phyloP scores from a whole-genome alignment of 257 asterid genomes.

The Leonotis leonurus region DNA sequence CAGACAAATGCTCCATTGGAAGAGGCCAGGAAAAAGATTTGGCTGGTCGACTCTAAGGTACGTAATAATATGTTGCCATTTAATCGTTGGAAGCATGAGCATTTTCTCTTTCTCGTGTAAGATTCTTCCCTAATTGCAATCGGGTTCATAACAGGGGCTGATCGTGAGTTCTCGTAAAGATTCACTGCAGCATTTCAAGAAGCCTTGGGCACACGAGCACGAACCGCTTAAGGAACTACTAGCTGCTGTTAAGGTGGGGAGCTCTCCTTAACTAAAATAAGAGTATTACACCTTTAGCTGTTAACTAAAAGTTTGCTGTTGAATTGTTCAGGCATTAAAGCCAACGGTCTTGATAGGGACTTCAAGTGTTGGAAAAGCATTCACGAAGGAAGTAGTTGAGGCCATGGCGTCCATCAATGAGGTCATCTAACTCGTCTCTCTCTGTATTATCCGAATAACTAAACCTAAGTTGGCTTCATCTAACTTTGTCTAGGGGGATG shows the following conservation, averaged over 20 bases:
- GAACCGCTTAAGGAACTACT: slow-evolving; percentile 66
- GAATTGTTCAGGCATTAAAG: slow-evolving; percentile 53
- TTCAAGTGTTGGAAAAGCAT: slow-evolving; percentile 79
- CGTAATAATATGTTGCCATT: background rate
- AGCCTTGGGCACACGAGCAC: slow-evolving; percentile 90
- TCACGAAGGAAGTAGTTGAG: slow-evolving; percentile 77
- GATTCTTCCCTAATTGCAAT: background rate
- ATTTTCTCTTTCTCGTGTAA: background rate
- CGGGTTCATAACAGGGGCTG: slow-evolving; percentile 48
- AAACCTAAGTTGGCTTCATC: background rate
- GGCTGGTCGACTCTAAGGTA: slow-evolving; percentile 99
- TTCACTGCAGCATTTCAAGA: slow-evolving; percentile 85
- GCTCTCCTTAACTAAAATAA: background rate
- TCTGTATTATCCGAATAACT: background rate
- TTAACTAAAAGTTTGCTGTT: background rate
- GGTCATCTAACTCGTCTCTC: slow-evolving; percentile 28
- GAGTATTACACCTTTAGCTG: background rate
- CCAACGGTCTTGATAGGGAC: slow-evolving; percentile 91
- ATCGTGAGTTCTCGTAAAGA: slow-evolving; percentile 69
- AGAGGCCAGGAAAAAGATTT: slow-evolving; percentile 74
- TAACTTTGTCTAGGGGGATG: background rate
- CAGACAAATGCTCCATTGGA: slow-evolving; percentile 64
- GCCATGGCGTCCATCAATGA: slow-evolving; percentile 80
- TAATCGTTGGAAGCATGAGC: background rate
- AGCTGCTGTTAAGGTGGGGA: slow-evolving; percentile 70